phyloP scores from a whole-genome alignment of 163 green algal genomes.

The Chlamydomonas reinhardtii region DNA sequence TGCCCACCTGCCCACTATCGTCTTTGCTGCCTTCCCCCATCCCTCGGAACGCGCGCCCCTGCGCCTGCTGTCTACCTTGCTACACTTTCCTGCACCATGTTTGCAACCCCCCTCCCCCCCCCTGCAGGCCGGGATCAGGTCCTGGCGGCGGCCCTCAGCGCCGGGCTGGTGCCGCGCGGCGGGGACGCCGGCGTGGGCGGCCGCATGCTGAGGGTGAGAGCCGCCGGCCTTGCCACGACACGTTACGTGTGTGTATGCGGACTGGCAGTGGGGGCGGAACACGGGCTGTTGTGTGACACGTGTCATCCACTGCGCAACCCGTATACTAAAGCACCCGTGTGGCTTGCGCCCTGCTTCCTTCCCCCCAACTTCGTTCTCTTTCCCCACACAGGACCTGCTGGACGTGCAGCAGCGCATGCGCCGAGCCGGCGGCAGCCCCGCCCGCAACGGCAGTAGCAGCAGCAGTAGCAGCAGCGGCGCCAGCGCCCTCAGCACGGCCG shows the following conservation, averaged over 20 bases:
- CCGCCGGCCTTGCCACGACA: neutral
- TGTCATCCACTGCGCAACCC: too few species aligned
- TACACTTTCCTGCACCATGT: too few species aligned
- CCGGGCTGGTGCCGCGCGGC: neutral
- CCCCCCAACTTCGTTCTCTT: neutral
- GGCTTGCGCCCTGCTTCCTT: too few species aligned
- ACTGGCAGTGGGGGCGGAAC: too few species aligned
- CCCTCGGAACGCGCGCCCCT: too few species aligned
- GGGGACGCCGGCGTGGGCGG: constrained; percentile 11
- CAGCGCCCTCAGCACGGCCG: too few species aligned
- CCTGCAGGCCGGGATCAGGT: neutral
- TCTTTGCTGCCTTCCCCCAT: too few species aligned
- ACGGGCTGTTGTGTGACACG: too few species aligned
- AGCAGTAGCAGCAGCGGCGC: neutral
- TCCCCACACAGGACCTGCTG: neutral
- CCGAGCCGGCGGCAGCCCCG: neutral
- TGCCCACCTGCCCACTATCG: too few species aligned
- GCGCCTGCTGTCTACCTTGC: too few species aligned
- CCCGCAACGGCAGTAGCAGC: neutral
- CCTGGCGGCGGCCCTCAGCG: neutral
- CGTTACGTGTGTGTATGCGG: neutral
- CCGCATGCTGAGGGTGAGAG: constrained; percentile 17
- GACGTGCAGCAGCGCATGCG: neutral
- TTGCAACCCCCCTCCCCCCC: neutral
- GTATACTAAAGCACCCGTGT: neutral